phyloP scores from a whole-genome alignment of 345 rosid genomes.

The Boechera stricta region DNA sequence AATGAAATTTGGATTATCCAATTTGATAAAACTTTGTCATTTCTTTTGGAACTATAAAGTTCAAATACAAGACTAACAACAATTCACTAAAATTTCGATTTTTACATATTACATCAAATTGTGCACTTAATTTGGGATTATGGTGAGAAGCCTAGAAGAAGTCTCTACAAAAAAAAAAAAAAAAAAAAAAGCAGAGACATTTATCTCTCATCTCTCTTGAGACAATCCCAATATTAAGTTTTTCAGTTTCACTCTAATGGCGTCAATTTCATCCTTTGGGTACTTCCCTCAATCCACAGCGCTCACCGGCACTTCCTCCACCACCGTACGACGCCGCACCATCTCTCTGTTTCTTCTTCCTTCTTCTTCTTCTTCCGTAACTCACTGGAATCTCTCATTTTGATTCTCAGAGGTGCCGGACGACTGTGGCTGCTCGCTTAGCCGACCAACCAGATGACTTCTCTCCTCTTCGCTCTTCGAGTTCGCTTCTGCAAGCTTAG shows the following conservation, averaged over 20 bases:
- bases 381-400: neutral
- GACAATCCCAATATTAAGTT: neutral
- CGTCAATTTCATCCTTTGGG: conserved; percentile 56
- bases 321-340: conserved; percentile 17
- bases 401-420: conserved; percentile 52
- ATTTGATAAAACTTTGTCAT: neutral
- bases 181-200: conserved; percentile 42
- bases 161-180: neutral
- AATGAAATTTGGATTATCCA: neutral
- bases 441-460: conserved; percentile 20
- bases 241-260: conserved; percentile 47
- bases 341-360: conserved; percentile 1
- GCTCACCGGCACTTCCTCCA: conserved; percentile 38
- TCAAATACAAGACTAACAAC: too few species aligned
- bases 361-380: neutral
- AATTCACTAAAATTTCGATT: too few species aligned
- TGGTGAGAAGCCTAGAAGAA: neutral
- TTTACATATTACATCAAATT: neutral
- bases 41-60: neutral
- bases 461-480: conserved; percentile 39
- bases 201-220: conserved; percentile 30
- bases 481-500: conserved; percentile 21
- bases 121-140: neutral
- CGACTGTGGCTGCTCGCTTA: conserved; percentile 41
- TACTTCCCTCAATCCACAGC: conserved; percentile 40